phyloP scores from a whole-genome alignment of 2,329 filamentous ascomycete species.

The Paraphaeosphaeria sporulosa region DNA sequence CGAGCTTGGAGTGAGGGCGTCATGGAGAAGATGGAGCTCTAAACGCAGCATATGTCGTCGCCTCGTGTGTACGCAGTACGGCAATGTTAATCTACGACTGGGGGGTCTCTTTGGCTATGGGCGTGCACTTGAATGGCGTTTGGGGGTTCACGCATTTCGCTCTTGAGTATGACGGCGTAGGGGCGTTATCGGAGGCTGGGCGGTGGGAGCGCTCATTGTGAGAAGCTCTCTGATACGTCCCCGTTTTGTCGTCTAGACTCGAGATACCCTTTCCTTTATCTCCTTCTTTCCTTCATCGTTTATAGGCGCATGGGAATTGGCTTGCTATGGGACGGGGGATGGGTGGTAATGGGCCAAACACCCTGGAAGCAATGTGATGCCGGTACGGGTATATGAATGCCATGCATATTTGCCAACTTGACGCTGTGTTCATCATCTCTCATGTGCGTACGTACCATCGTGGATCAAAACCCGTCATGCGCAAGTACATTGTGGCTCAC shows the following conservation, averaged over 20 bases:
- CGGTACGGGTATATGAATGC: background rate
- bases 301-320: background rate
- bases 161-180: slow-evolving; percentile 14
- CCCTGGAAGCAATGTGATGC: background rate
- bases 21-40: slow-evolving; percentile 62
- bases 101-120: background rate
- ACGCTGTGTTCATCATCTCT: background rate
- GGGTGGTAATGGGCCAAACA: background rate
- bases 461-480: too few relatives aligned
- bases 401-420: background rate
- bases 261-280: slow-evolving; percentile 28
- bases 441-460: too few relatives aligned
- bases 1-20: slow-evolving; percentile 63
- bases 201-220: slow-evolving; percentile 32
- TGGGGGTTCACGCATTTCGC: background rate
- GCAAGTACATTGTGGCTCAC: too few relatives aligned
- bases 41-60: background rate
- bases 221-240: slow-evolving; percentile 21
- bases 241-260: slow-evolving; percentile 17
- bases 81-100: background rate
- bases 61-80: background rate
- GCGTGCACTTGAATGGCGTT: slow-evolving; percentile 6
- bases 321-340: background rate
- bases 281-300: background rate
- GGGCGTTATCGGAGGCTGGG: slow-evolving; percentile 27